A percentile compares a stretch with the other conserved stretches of the same genome.
Conservation (phyloP, 768 basidiomycete species). For the Termitomyces titanicus region DNA sequence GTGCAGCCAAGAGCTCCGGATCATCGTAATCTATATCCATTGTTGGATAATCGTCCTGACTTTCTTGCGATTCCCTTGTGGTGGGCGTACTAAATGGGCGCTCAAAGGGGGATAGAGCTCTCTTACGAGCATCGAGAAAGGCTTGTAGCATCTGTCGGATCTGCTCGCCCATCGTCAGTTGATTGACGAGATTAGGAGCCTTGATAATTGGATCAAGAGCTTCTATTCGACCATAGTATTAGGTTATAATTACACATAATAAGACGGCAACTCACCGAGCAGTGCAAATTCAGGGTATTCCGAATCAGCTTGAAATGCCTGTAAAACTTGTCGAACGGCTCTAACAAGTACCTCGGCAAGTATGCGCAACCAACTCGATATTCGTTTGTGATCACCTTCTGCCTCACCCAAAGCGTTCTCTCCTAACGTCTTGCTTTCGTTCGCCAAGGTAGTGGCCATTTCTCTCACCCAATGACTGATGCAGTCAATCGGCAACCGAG, state of each 20-base stretch:
- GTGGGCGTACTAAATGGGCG: conserved; percentile 24
- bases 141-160: conserved; percentile 55
- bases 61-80: conserved; percentile 54
- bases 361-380: not conserved
- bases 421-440: conserved; percentile 43
- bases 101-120: conserved; percentile 42
- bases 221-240: conserved; percentile 30
- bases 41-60: conserved; percentile 69
- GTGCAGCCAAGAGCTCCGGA: conserved; percentile 51
- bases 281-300: conserved; percentile 63
- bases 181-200: conserved; percentile 33
- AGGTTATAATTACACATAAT: not conserved
- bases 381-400: not conserved
- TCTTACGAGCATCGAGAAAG: conserved; percentile 56
- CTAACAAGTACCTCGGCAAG: conserved; percentile 15
- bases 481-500: conserved; percentile 44
- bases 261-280: conserved; percentile 15
- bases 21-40: conserved; percentile 56
- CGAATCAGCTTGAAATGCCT: conserved; percentile 3
- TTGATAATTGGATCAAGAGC: conserved; percentile 52
- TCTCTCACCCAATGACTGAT: conserved; percentile 64
- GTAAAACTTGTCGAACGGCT: conserved; percentile 19
- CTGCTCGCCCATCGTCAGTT: conserved; percentile 44
- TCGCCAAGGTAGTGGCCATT: conserved; percentile 49
- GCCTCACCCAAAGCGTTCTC: not conserved